Evolutionary conservation across 2,329 filamentous ascomycete species (phyloP).

Genomic region (Elsinoe necatrix): DNA sequence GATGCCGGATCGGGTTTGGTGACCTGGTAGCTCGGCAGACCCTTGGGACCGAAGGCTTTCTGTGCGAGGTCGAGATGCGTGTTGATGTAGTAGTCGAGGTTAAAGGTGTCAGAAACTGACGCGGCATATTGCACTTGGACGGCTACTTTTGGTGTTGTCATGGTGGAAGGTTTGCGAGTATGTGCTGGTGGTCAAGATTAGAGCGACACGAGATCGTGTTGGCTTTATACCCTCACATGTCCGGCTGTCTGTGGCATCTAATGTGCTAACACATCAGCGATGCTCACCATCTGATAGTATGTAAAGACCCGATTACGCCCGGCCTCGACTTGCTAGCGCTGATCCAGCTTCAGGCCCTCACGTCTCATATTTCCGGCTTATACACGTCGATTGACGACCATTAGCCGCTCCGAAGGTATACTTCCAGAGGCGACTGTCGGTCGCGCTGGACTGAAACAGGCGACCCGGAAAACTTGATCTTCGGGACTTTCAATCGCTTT

Average conservation of each 20-base stretch:
- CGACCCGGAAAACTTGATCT: not conserved
- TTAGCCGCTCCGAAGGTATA: not conserved
- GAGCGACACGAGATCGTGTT: not conserved
- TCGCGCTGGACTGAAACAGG: not conserved
- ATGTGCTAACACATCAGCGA: not conserved
- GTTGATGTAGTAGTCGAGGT: conserved; percentile 9
- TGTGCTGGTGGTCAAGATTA: not conserved
- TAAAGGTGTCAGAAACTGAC: not conserved
- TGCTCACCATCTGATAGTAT: not conserved
- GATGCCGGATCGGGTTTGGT: not conserved
- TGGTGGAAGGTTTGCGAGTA: not conserved
- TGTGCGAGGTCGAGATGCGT: not conserved
- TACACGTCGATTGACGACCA: not conserved
- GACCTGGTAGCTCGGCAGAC: not conserved
- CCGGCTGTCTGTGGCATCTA: not conserved
- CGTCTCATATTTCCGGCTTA: not conserved
- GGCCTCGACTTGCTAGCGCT: not conserved
- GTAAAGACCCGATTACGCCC: no score
- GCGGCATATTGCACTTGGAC: not conserved
- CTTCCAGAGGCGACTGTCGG: not conserved
- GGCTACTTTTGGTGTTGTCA: not conserved
- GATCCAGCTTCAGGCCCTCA: not conserved
- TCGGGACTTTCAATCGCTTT: not conserved
- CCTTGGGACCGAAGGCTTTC: not conserved
- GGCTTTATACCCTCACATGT: not conserved